These are phyloP conservation scores for Termitomyces sp. DNA, from an alignment of 768 basidiomycete species.

Conservation along the genomic window DNA sequence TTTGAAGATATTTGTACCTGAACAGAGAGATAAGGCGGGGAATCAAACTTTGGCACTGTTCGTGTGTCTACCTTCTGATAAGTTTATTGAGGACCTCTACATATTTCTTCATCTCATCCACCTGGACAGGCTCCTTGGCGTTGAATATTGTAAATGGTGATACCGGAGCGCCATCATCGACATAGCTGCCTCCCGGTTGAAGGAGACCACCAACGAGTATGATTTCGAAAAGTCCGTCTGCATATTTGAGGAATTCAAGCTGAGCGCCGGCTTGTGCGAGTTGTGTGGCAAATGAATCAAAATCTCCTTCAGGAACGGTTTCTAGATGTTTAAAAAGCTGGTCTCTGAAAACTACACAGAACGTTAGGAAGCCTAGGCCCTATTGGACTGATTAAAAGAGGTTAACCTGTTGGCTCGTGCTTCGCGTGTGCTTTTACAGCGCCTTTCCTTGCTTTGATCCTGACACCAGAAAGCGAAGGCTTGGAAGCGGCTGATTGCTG, in stretches of 20 bases:
- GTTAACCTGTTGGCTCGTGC: slow-evolving; percentile 77
- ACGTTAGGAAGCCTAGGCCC: slow-evolving; percentile 8
- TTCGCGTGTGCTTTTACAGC: slow-evolving; percentile 90
- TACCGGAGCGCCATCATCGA: slow-evolving; percentile 81
- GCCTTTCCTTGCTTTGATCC: slow-evolving; percentile 91
- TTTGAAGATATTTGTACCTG: slow-evolving; percentile 99
- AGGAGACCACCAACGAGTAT: slow-evolving; percentile 93
- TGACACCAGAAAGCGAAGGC: slow-evolving; percentile 89
- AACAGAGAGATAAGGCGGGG: neutral
- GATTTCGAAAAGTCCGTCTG: slow-evolving; percentile 93
- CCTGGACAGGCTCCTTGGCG: slow-evolving; percentile 69
- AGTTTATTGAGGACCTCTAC: slow-evolving; percentile 94
- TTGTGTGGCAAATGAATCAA: slow-evolving; percentile 76
- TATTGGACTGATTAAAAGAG: slow-evolving; percentile 8
- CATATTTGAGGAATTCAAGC: slow-evolving; percentile 96
- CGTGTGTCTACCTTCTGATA: slow-evolving; percentile 85
- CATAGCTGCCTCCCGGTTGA: slow-evolving; percentile 89
- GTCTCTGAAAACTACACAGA: slow-evolving; percentile 76
- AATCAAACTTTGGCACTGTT: neutral
- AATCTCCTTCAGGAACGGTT: slow-evolving; percentile 72
- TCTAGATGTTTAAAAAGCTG: slow-evolving; percentile 90
- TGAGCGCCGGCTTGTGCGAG: slow-evolving; percentile 88
- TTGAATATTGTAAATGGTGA: slow-evolving; percentile 89
- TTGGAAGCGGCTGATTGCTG: slow-evolving; percentile 77
- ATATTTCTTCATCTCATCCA: slow-evolving; percentile 88